These are phyloP conservation scores for Huntiella savannae DNA, from an alignment of 2,329 filamentous ascomycete species.

Conservation along the genomic window DNA sequence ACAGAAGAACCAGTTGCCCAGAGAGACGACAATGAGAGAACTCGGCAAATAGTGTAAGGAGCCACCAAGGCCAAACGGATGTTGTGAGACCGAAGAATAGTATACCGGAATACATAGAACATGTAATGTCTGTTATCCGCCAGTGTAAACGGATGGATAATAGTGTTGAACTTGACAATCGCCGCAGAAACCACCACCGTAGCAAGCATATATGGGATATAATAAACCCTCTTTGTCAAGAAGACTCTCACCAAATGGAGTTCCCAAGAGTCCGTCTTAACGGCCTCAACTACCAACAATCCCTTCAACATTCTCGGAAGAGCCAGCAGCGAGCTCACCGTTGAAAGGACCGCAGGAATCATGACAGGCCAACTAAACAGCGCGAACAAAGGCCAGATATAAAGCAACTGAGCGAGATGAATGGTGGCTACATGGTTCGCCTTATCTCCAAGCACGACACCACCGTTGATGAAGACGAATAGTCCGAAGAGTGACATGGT, in stretches of 20 bases:
- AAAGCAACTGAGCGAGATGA: constrained; percentile 82
- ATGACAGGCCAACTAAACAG: constrained; percentile 81
- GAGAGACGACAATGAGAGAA: not conserved
- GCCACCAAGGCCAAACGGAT: constrained; percentile 50
- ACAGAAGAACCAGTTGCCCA: not conserved
- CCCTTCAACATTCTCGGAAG: not conserved
- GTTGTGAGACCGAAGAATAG: constrained; percentile 44
- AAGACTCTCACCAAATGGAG: constrained; percentile 5
- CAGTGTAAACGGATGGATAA: constrained; percentile 86
- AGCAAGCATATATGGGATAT: constrained; percentile 19
- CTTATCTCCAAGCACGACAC: constrained; percentile 92
- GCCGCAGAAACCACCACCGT: constrained; percentile 21
- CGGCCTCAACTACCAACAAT: not conserved
- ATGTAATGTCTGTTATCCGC: constrained; percentile 95
- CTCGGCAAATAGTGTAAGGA: constrained; percentile 48
- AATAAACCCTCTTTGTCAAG: constrained; percentile 20
- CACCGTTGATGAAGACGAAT: constrained; percentile 75
- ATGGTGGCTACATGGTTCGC: constrained; percentile 80
- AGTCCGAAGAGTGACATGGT: constrained; percentile 47
- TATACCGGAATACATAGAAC: constrained; percentile 85
- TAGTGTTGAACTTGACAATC: constrained; percentile 65
- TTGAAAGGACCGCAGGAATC: constrained; percentile 29
- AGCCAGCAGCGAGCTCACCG: constrained; percentile 13
- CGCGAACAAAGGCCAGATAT: constrained; percentile 74
- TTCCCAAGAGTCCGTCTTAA: not conserved